These are phyloP conservation scores for Stevia rebaudiana DNA, from an alignment of 140 eudicot species.

Conservation along the genomic window DNA sequence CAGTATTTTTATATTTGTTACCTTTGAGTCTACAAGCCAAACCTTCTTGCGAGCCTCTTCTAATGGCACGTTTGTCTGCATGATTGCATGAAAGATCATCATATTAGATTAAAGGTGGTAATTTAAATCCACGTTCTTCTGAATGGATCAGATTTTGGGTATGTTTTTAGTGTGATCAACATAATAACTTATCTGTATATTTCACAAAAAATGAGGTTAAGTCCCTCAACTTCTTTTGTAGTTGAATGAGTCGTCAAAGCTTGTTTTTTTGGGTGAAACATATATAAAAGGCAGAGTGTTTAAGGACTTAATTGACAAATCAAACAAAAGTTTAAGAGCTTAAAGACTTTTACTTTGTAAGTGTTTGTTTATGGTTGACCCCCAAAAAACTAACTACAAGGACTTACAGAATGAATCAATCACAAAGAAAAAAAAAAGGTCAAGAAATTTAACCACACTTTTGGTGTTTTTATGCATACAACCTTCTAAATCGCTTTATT, in stretches of 20 bases:
- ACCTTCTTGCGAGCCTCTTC: constrained; percentile 82
- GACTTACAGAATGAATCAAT: not conserved
- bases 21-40: constrained; percentile 92
- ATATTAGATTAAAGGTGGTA: not conserved
- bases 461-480: not conserved
- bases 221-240: not conserved
- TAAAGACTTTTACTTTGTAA: not conserved
- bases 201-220: not conserved
- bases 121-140: too few species aligned
- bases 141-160: not conserved
- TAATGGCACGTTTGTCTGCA: constrained; percentile 71
- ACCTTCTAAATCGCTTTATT: not conserved
- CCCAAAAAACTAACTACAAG: not conserved
- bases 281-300: not conserved
- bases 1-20: constrained; percentile 20
- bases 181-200: not conserved
- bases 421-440: not conserved
- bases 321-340: not conserved
- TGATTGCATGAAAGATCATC: constrained; percentile 1
- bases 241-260: not conserved
- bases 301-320: not conserved
- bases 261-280: not conserved
- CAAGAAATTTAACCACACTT: not conserved
- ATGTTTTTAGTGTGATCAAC: not conserved
- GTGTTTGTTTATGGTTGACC: not conserved